Evolutionary conservation across 495 filamentous ascomycete genomes (phyloP), one percentile per base, ranked within the genome.

Genomic region (Xylaria intraflava): DNA sequence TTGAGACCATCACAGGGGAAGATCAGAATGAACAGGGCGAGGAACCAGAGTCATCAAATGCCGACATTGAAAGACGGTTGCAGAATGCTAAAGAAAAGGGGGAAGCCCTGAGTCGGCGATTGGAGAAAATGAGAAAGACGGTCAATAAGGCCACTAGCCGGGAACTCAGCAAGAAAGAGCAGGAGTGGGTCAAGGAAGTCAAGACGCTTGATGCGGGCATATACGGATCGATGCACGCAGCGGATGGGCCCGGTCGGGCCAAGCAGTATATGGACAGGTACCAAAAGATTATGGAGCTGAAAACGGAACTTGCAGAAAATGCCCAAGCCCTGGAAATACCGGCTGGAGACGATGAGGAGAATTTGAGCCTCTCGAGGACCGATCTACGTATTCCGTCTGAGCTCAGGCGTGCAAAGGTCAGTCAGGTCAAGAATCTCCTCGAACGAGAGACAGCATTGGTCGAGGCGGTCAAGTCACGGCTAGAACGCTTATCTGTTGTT

Each of bases 81-180:
- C 65, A 81, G 31, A 69, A 62, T 3, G 83, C 82, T 7, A 79
- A 75, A 49, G 67, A 78, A 24, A 77, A 69, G 51, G 87, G 90
- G 43, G 64, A 75, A 23, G 65, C 80, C 24, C 74, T 95, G 16
- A 69, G 73, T 8, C 64, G 72, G 47, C 74, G 87, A 42, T 79
- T 89, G 62, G 87, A 92, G 50, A 72, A 68, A 2, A 56, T 96
- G 48, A 61, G 68, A 57, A 79, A 72, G 59, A 85, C 77, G 60
- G 70, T 88, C 31, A 69, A 75, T 35, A 78, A 79, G 60, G 65
- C 79, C 1, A 74, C 76, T 2, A 83, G 78, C 19, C 75, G 80
- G 10, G 80, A 86, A 49, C 69, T 95, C 33, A 90, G 85, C 65
- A 83, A 86, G 50, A 87, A 82, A 65, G 87, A 91, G 62, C 79